These are phyloP conservation scores for Entomortierella lignicola DNA, from an alignment of 192 early-diverging fungal genomes.

Conservation along the genomic window DNA sequence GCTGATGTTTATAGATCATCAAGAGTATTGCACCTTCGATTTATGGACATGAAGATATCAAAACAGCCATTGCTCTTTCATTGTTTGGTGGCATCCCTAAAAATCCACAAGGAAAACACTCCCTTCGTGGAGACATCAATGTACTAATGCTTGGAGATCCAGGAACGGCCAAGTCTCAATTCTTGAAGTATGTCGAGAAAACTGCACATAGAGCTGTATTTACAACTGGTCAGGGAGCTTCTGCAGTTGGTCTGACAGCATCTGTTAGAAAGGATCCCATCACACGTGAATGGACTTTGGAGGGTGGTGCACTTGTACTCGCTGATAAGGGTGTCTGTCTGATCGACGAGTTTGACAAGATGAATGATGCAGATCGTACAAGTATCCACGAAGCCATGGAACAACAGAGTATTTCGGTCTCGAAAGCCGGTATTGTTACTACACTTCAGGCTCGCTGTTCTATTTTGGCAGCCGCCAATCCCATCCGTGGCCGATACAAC, in stretches of 20 bases:
- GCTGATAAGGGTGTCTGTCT: constrained; percentile 90
- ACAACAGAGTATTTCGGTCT: constrained; percentile 89
- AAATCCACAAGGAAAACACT: constrained; percentile 92
- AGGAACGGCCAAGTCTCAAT: constrained; percentile 89
- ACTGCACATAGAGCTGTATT: constrained; percentile 88
- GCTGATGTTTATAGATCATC: constrained; percentile 71
- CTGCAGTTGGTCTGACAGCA: constrained; percentile 87
- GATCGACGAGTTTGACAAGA: constrained; percentile 94
- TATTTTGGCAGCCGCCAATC: constrained; percentile 86
- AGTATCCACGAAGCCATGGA: constrained; percentile 97
- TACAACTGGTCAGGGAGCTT: constrained; percentile 89
- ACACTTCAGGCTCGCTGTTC: constrained; percentile 87
- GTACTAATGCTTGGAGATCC: constrained; percentile 93
- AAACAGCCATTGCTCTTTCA: constrained; percentile 90
- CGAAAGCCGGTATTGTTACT: constrained; percentile 90
- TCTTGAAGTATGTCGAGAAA: constrained; percentile 87
- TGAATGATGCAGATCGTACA: constrained; percentile 92
- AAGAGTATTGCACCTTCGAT: constrained; percentile 98
- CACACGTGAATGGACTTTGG: constrained; percentile 90
- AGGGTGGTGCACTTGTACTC: constrained; percentile 88
- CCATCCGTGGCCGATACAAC: constrained; percentile 87
- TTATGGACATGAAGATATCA: constrained; percentile 98
- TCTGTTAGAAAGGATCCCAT: constrained; percentile 87
- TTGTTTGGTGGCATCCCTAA: constrained; percentile 98
- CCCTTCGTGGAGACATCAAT: constrained; percentile 98